These are phyloP conservation scores for Metarhizium anisopliae DNA, from an alignment of 2,329 filamentous ascomycete species.

Conservation along the genomic window DNA sequence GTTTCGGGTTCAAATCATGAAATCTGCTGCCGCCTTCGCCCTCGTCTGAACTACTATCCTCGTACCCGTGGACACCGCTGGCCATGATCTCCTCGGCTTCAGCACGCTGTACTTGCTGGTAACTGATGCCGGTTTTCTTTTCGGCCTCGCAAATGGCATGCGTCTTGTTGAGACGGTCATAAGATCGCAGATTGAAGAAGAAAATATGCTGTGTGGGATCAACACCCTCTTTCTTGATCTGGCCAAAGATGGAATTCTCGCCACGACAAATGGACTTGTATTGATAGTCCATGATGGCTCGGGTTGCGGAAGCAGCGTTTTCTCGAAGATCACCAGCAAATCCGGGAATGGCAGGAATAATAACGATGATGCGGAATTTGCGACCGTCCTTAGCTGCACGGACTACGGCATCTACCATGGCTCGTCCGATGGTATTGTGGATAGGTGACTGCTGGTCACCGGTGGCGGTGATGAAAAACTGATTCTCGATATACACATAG, in stretches of 20 bases:
- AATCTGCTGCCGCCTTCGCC: conserved; percentile 3
- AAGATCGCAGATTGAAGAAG: conserved; percentile 87
- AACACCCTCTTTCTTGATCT: conserved; percentile 62
- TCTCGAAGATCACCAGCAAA: conserved; percentile 87
- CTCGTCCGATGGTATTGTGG: conserved; percentile 76
- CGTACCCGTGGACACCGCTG: conserved; percentile 55
- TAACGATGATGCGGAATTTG: conserved; percentile 82
- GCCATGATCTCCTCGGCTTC: conserved; percentile 85
- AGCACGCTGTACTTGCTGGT: conserved; percentile 78
- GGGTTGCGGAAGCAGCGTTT: conserved; percentile 73
- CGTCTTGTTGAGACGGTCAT: conserved; percentile 85
- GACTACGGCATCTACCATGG: conserved; percentile 87
- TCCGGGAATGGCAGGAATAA: conserved; percentile 87
- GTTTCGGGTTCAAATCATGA: conserved; percentile 14
- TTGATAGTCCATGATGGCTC: conserved; percentile 97
- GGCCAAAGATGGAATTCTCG: conserved; percentile 80
- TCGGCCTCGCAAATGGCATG: conserved; percentile 65
- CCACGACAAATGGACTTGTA: conserved; percentile 94
- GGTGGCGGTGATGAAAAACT: conserved; percentile 96
- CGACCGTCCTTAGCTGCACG: conserved; percentile 70
- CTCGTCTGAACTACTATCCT: conserved; percentile 27
- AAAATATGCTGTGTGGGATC: conserved; percentile 78
- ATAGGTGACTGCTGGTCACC: conserved; percentile 80
- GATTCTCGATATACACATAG: conserved; percentile 96
- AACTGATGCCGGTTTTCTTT: conserved; percentile 71